phyloP scores from a whole-genome alignment of 2,329 filamentous ascomycete species.

The Fusarium avenaceum region DNA sequence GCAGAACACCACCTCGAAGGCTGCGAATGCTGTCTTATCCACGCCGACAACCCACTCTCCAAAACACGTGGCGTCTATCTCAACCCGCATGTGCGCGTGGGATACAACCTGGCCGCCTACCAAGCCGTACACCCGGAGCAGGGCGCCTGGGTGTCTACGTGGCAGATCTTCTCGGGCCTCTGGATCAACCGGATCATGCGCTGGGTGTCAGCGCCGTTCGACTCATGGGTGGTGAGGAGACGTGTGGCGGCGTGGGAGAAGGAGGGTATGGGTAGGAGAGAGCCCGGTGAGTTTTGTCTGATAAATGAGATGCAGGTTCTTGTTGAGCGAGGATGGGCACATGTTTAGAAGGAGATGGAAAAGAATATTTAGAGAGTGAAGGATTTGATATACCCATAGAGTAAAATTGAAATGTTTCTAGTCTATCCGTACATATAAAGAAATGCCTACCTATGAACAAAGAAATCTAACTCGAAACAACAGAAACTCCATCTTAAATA shows the following conservation, averaged over 20 bases:
- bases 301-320: constrained; percentile 74
- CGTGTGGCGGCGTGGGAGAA: constrained; percentile 58
- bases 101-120: constrained; percentile 70
- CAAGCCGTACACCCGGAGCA: constrained; percentile 58
- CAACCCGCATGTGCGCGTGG: constrained; percentile 78
- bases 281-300: constrained; percentile 65
- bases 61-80: constrained; percentile 70
- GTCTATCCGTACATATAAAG: background rate
- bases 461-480: background rate
- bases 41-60: constrained; percentile 75
- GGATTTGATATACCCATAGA: constrained; percentile 33
- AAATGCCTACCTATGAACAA: background rate
- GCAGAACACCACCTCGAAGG: constrained; percentile 75
- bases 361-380: background rate
- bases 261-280: constrained; percentile 53
- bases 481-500: background rate
- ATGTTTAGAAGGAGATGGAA: constrained; percentile 51
- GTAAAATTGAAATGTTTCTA: constrained; percentile 4
- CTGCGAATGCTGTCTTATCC: constrained; percentile 84
- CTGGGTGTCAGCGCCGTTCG: constrained; percentile 54
- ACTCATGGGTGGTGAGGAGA: constrained; percentile 53
- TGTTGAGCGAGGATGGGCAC: constrained; percentile 69
- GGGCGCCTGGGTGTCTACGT: constrained; percentile 62
- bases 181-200: constrained; percentile 71
- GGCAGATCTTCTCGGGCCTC: constrained; percentile 64